A percentile compares a stretch with the other conserved stretches of the same genome.
phyloP scores from a whole-genome alignment of 192 early-diverging fungal species.

The Geranomyces variabilis region DNA sequence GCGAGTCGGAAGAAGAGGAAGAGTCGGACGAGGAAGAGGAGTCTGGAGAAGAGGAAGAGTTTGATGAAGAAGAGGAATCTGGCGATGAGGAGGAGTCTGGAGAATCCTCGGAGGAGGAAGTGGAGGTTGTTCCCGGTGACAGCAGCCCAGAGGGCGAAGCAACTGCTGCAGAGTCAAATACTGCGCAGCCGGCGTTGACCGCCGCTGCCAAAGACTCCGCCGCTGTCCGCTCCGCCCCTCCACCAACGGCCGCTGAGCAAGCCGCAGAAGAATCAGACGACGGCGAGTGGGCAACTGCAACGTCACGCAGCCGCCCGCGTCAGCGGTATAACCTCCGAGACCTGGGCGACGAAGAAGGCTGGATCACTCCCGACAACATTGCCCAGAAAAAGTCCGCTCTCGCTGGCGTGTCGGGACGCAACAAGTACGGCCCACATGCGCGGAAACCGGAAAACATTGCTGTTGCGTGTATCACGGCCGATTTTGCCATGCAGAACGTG shows the following conservation, averaged over 20 bases:
- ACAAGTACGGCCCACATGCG: not conserved
- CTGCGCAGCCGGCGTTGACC: not conserved
- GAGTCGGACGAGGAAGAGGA: not conserved
- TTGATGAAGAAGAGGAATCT: not conserved
- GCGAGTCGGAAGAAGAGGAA: not conserved
- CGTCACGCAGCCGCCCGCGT: slow-evolving; percentile 6
- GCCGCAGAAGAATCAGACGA: not conserved
- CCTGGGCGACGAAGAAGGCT: slow-evolving; percentile 65
- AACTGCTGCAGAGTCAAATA: not conserved
- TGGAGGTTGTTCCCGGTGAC: not conserved
- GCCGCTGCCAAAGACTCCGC: not conserved
- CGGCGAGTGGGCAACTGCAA: slow-evolving; percentile 18
- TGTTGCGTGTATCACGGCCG: slow-evolving; percentile 88
- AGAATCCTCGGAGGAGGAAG: not conserved
- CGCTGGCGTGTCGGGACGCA: slow-evolving; percentile 3
- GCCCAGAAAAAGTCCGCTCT: slow-evolving; percentile 63
- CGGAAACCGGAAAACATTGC: slow-evolving; percentile 48
- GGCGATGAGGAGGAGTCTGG: slow-evolving; percentile 1
- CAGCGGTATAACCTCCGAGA: slow-evolving; percentile 28
- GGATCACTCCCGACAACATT: slow-evolving; percentile 94
- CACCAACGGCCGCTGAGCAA: not conserved
- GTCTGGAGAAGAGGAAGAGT: not conserved
- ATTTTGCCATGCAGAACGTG: slow-evolving; percentile 98
- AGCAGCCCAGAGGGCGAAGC: too few species aligned
- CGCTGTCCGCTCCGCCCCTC: not conserved